Conservation (phyloP, 2,329 filamentous ascomycete species). For the Xylariaceae sp. region DNA sequence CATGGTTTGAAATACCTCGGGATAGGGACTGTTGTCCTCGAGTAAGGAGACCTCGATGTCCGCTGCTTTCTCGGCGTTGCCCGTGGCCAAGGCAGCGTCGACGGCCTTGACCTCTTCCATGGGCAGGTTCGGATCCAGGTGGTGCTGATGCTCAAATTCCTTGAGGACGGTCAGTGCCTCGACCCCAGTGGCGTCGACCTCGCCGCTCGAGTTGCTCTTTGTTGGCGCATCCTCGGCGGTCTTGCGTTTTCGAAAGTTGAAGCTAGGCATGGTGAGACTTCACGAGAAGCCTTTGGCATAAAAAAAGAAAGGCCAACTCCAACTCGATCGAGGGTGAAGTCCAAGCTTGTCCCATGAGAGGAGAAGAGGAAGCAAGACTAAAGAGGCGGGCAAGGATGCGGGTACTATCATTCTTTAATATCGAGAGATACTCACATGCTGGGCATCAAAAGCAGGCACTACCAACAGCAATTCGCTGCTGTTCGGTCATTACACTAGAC, state of each 20-base stretch:
- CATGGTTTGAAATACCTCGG: constrained; percentile 33
- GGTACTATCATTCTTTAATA: no score
- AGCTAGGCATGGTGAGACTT: constrained; percentile 8
- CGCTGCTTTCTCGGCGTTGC: constrained; percentile 42
- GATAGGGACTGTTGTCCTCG: constrained; percentile 54
- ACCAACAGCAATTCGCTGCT: no score
- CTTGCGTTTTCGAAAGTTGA: constrained; percentile 24
- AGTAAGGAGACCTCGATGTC: constrained; percentile 44
- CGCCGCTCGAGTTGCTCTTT: constrained; percentile 17
- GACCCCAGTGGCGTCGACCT: constrained; percentile 17
- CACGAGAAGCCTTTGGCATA: no score
- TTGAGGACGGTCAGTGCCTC: constrained; percentile 27
- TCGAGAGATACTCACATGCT: no score
- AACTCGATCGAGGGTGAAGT: no score
- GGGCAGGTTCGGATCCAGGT: constrained; percentile 55
- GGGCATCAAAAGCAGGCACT: no score
- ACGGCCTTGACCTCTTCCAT: constrained; percentile 50
- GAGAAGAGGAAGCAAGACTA: no score
- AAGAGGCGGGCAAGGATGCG: no score
- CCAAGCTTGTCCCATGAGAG: no score
- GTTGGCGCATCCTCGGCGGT: constrained; percentile 15
- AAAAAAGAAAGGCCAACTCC: no score
- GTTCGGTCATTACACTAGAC: no score
- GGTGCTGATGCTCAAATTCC: constrained; percentile 47
- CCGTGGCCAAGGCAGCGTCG: constrained; percentile 42